Evolutionary conservation across 257 asterid species (phyloP).

Genomic region (Penstemon davidsonii): DNA sequence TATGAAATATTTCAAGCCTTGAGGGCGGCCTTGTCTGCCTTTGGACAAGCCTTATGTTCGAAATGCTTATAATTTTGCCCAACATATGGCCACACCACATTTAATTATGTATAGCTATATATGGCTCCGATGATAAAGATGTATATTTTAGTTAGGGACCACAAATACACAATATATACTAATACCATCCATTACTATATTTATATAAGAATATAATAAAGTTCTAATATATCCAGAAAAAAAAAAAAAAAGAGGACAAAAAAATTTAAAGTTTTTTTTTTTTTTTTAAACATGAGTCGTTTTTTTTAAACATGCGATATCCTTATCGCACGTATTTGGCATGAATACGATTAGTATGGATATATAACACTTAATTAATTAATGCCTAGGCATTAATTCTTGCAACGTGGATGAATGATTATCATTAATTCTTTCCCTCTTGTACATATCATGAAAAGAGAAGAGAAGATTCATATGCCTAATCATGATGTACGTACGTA

Average conservation of each 20-base stretch:
- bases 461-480: constrained; percentile 11
- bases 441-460: neutral
- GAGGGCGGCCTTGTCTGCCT: constrained; percentile 47
- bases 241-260: too few species aligned
- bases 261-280: too few species aligned
- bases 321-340: neutral
- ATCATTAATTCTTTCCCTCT: constrained; percentile 6
- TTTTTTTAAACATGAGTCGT: too few species aligned
- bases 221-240: neutral
- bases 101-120: constrained; percentile 30
- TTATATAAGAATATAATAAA: too few species aligned
- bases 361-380: too few species aligned
- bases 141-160: neutral
- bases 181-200: too few species aligned
- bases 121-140: constrained; percentile 28
- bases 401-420: constrained; percentile 33
- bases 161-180: neutral
- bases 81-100: constrained; percentile 37
- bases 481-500: neutral
- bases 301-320: too few species aligned
- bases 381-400: too few species aligned
- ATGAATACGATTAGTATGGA: too few species aligned
- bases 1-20: constrained; percentile 22
- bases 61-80: constrained; percentile 25
- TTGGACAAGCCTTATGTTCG: constrained; percentile 38